These are phyloP conservation scores for Kodamaea kakaduensis DNA, from an alignment of 805 yeast genomes.

Conservation along the genomic window DNA sequence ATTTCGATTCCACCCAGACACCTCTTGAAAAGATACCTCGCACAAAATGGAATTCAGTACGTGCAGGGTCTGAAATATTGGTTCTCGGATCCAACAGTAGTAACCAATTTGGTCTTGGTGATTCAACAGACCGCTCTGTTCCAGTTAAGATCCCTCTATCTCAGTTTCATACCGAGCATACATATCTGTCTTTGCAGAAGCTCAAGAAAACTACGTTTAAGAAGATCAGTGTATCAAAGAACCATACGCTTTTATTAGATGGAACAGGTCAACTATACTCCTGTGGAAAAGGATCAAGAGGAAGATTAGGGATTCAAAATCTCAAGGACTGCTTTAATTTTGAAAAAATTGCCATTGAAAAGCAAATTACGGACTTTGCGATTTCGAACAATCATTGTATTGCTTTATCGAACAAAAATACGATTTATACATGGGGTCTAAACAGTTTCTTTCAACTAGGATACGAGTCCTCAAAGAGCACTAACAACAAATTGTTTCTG, in stretches of 20 bases:
- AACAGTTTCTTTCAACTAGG: conserved; percentile 70
- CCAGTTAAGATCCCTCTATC: conserved; percentile 39
- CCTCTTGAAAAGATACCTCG: conserved; percentile 14
- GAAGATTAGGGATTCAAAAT: conserved; percentile 62
- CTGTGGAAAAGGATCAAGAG: conserved; percentile 67
- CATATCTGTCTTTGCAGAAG: conserved; percentile 14
- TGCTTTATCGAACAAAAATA: conserved; percentile 48
- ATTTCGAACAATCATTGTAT: conserved; percentile 67
- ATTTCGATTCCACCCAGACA: conserved; percentile 2
- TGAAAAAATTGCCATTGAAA: conserved; percentile 37
- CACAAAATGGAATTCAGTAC: conserved; percentile 37
- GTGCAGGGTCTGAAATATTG: conserved; percentile 58
- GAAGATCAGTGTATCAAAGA: conserved; percentile 53
- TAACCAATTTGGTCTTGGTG: conserved; percentile 64
- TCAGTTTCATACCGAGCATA: conserved; percentile 17
- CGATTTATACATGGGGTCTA: conserved; percentile 77
- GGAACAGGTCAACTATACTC: conserved; percentile 51
- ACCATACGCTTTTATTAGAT: conserved; percentile 61
- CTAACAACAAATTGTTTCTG: conserved; percentile 17
- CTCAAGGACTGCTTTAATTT: conserved; percentile 39
- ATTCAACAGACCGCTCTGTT: conserved; percentile 42
- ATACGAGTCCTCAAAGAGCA: conserved; percentile 15
- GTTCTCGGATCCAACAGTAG: conserved; percentile 63
- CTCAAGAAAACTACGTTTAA: conserved; percentile 40
- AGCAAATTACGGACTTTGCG: conserved; percentile 34